Evolutionary conservation across 2,329 filamentous ascomycete species (phyloP), one percentile per base, ranked within the genome.

Genomic region (Diplocarpon rosae): DNA sequence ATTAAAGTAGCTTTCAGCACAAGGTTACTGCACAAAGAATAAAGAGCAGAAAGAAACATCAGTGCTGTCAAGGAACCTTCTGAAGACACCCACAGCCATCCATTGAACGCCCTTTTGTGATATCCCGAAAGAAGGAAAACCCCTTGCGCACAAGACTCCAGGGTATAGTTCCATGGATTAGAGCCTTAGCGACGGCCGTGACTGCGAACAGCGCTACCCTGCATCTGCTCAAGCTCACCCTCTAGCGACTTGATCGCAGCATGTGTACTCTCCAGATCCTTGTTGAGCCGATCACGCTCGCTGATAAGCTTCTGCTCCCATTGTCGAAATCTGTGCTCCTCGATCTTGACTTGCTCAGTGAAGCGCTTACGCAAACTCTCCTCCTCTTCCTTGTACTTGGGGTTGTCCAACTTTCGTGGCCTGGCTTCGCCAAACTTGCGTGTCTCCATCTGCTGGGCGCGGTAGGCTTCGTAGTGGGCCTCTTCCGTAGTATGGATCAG

Each of bases 291-390:
- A 68, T 98, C 93, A 68, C 92, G 84, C 78, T 98, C 92, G 52
- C 86, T 82, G 62, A 98, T 98, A 66, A 98, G 85, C 79, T 96
- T 96, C 80, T 98, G 92, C 73, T 98, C 92, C 92, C 92, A 98
- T 71, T 94, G 85, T 69, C 93, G 81, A 82, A 98, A 98, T 56
- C 92, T 82, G 73, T 95, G 88, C 72, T 98, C 92, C 75, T 98
- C 93, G 62, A 98, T 85, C 85, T 98, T 98, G 74, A 98, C 92
- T 69, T 98, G 92, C 73, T 98, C 92, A 58, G 92, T 98, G 72
- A 98, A 98, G 59, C 93, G 81, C 81, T 98, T 98, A 70, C 92
- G 83, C 55, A 98, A 80, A 51, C 86, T 85, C 76, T 98, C 92
- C 66, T 98, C 92, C 70, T 98, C 92, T 68, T 98, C 92, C 80